Percentiles rank a stretch among this genome's conserved stretches.
These are phyloP conservation scores for Arthrobotrys iridis DNA, from an alignment of 2,329 filamentous ascomycete species.

Conservation along the genomic window DNA sequence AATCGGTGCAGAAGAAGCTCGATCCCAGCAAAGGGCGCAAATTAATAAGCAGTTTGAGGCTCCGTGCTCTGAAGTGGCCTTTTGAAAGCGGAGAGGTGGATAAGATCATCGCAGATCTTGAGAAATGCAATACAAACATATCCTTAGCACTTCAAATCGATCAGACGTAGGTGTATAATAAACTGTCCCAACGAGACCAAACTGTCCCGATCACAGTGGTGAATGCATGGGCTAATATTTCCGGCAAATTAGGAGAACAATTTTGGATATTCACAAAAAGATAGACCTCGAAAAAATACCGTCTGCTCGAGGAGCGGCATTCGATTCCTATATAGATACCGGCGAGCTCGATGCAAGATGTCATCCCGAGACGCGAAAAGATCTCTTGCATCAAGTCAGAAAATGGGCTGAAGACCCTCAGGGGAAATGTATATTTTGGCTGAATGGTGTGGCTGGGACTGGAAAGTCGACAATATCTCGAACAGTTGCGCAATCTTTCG, in stretches of 20 bases:
- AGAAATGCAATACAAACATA: constrained; percentile 58
- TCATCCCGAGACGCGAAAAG: constrained; percentile 56
- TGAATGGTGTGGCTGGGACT: constrained; percentile 61
- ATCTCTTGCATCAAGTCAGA: constrained; percentile 54
- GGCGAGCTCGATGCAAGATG: constrained; percentile 55
- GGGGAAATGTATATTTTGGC: constrained; percentile 59
- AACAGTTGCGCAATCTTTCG: constrained; percentile 35
- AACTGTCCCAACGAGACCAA: not conserved
- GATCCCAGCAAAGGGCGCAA: constrained; percentile 50
- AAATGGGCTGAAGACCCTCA: constrained; percentile 31
- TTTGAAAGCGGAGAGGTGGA: constrained; percentile 58
- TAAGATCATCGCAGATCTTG: constrained; percentile 51
- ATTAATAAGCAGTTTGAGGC: constrained; percentile 56
- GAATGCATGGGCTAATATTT: not conserved
- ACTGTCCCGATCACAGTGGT: not conserved
- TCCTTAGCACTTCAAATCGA: constrained; percentile 58
- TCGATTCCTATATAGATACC: constrained; percentile 54
- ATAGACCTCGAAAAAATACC: constrained; percentile 23
- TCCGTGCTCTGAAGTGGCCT: constrained; percentile 59
- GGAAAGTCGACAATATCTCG: constrained; percentile 56
- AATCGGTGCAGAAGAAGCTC: not conserved
- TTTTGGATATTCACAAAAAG: constrained; percentile 16
- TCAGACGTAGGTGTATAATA: constrained; percentile 58
- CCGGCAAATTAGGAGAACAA: not conserved
- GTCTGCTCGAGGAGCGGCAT: constrained; percentile 50